Base-by-base conservation (phyloP, 2,329 filamentous ascomycete species). In the Lasiodiplodia citricola region DNA sequence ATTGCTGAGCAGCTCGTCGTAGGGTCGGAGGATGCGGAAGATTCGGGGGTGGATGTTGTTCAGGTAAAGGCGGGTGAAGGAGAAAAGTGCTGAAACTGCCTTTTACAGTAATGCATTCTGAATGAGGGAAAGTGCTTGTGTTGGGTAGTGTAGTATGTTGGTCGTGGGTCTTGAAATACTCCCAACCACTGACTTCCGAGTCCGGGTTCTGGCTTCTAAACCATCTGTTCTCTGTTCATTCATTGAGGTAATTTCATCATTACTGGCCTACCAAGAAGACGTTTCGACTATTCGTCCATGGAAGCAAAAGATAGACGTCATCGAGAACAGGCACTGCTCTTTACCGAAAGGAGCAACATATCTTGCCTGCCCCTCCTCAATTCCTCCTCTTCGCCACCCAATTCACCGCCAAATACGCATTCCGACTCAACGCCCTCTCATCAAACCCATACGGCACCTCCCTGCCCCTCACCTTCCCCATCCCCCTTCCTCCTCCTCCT, bases 361-460 rank as follows among this genome's bases (percentile, higher is more conserved):
- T 35, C 8, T 35, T 10, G 31, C 31, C 31, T 57, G 54, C 25
- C n/a, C 7, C 7, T 31, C 5, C 6, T 55, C 52, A 16, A 65
- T 35, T 71, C 13, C 74, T 80, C 65, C 8, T 35, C 31, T 71
- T 73, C 44, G 84, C 86, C 3, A 85, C 79, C 87, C 86, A 89
- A 38, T 83, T 84, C 73, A 88, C 86, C 28, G 85, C 86, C 65
- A 82, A 77, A 70, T 88, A 88, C 2, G 83, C 84, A 75, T 86
- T 87, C 69, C 79, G 83, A 0, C 81, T 85, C 74, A 88, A 72
- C 0, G 85, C 84, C 66, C 74, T 80, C 18, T 80, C 79, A 72
- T 88, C 83, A 68, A 86, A 87, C 1, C 83, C 83, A 73, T 88
- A 88, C 16, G 83, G 80, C 0, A 86, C 85, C 68, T 85, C 80